Evolutionary conservation across 208 protist genomes (phyloP).

Genomic region (Naegleria fowleri): DNA sequence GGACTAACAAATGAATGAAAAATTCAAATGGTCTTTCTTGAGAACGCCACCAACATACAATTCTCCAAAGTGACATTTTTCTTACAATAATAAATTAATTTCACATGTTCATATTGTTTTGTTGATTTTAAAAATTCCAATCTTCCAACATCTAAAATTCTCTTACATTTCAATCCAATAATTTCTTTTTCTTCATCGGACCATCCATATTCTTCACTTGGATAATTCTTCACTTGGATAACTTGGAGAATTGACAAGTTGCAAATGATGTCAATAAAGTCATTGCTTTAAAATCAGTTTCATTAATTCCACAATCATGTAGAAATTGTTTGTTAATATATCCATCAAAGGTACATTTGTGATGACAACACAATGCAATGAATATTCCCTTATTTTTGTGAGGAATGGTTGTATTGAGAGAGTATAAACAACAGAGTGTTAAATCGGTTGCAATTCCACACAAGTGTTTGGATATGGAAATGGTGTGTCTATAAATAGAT

Average conservation of each 20-base stretch:
- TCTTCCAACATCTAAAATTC: not conserved
- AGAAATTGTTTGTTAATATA: slow-evolving; percentile 20
- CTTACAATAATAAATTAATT: slow-evolving; percentile 13
- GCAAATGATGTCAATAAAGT: not conserved
- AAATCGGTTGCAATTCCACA: slow-evolving; percentile 14
- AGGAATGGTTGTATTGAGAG: not conserved
- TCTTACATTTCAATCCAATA: not conserved
- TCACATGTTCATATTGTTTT: not conserved
- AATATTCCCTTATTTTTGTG: not conserved
- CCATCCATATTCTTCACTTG: not conserved
- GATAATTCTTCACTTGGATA: not conserved
- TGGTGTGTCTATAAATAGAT: no score
- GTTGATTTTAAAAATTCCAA: not conserved
- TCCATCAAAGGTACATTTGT: not conserved
- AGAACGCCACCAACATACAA: not conserved
- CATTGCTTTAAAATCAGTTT: not conserved
- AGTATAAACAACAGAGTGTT: not conserved
- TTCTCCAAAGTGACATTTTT: not conserved
- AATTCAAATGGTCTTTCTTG: no score
- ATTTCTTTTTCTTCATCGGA: not conserved
- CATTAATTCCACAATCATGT: not conserved
- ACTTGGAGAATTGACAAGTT: not conserved
- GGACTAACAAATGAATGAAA: no score
- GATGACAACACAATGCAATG: slow-evolving; percentile 22
- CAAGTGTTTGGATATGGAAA: slow-evolving; percentile 10